These are phyloP conservation scores for Aspergillus funiculosus DNA, from an alignment of 495 filamentous ascomycete genomes.

Conservation along the genomic window DNA sequence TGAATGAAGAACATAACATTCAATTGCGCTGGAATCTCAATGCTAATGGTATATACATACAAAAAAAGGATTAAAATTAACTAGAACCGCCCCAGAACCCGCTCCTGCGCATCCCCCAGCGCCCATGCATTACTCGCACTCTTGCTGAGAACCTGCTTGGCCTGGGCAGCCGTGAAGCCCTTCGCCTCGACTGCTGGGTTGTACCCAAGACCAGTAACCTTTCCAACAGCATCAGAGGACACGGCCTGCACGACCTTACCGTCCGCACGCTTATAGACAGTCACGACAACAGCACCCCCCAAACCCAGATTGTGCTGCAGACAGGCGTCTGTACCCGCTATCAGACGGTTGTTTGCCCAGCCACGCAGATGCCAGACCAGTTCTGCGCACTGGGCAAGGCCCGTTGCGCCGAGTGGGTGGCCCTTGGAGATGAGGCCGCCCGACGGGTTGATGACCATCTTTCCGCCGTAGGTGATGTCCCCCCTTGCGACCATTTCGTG, in stretches of 20 bases:
- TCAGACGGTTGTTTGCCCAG: conserved; percentile 87
- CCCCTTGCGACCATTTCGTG: conserved; percentile 86
- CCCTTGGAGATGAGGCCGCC: conserved; percentile 95
- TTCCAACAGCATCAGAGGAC: conserved; percentile 52
- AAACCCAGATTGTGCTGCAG: conserved; percentile 94
- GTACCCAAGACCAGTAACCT: conserved; percentile 67
- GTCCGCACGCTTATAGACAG: conserved; percentile 85
- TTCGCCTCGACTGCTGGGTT: conserved; percentile 89
- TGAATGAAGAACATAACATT: no score
- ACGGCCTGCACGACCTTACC: conserved; percentile 55
- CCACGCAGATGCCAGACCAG: conserved; percentile 93
- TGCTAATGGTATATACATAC: conserved; percentile 7
- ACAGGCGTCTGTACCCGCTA: conserved; percentile 60
- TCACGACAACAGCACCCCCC: conserved; percentile 86
- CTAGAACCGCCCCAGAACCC: conserved; percentile 60
- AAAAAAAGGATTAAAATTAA: neutral
- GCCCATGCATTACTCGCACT: conserved; percentile 65
- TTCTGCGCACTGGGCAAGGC: conserved; percentile 92
- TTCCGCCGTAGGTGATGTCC: conserved; percentile 89
- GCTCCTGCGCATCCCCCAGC: conserved; percentile 63
- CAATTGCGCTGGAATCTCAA: conserved; percentile 10
- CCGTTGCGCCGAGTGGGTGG: conserved; percentile 88
- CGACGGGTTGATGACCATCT: conserved; percentile 84
- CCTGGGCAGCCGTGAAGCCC: conserved; percentile 75
- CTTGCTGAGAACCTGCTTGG: conserved; percentile 63